These are phyloP conservation scores for Fusarium liriodendri DNA, from an alignment of 2,329 filamentous ascomycete species.

Conservation along the genomic window DNA sequence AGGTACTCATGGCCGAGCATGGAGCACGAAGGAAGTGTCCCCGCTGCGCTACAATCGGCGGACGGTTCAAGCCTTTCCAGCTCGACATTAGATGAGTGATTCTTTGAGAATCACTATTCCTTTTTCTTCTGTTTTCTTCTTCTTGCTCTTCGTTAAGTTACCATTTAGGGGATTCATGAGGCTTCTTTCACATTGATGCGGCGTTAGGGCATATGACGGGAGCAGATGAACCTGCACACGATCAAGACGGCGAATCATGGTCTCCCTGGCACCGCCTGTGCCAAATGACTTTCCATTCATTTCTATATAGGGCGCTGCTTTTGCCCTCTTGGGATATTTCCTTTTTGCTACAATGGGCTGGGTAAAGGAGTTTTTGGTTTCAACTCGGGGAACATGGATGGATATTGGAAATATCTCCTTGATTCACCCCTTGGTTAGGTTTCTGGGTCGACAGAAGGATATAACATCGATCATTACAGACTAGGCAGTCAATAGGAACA, in stretches of 20 bases:
- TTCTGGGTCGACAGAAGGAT: slow-evolving; percentile 20
- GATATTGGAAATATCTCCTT: slow-evolving; percentile 9
- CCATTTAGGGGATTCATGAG: slow-evolving; percentile 19
- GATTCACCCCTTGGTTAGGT: slow-evolving; percentile 4
- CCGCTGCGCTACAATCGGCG: slow-evolving; percentile 81
- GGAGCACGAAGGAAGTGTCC: slow-evolving; percentile 82
- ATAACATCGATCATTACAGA: slow-evolving; percentile 40
- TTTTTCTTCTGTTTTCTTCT: neutral
- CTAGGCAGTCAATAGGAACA: slow-evolving; percentile 33
- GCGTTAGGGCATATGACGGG: slow-evolving; percentile 42
- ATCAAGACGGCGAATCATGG: slow-evolving; percentile 38
- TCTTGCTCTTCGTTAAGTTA: slow-evolving; percentile 1
- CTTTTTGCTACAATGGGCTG: slow-evolving; percentile 31
- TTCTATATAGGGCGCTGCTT: slow-evolving; percentile 25
- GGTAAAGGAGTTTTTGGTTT: slow-evolving; percentile 42
- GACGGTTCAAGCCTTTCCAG: slow-evolving; percentile 86
- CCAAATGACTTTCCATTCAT: slow-evolving; percentile 33
- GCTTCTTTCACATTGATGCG: slow-evolving; percentile 39
- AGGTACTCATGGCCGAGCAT: slow-evolving; percentile 81
- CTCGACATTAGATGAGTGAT: slow-evolving; percentile 77
- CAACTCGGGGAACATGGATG: slow-evolving; percentile 11
- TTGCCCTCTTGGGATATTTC: slow-evolving; percentile 21
- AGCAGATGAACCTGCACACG: slow-evolving; percentile 34
- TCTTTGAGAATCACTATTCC: slow-evolving; percentile 31
- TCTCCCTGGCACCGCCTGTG: slow-evolving; percentile 20